Evolutionary conservation across 352 stramenopile species (phyloP), one percentile per base, ranked within the genome.

Genomic region (Thraustochytrium striatum): DNA sequence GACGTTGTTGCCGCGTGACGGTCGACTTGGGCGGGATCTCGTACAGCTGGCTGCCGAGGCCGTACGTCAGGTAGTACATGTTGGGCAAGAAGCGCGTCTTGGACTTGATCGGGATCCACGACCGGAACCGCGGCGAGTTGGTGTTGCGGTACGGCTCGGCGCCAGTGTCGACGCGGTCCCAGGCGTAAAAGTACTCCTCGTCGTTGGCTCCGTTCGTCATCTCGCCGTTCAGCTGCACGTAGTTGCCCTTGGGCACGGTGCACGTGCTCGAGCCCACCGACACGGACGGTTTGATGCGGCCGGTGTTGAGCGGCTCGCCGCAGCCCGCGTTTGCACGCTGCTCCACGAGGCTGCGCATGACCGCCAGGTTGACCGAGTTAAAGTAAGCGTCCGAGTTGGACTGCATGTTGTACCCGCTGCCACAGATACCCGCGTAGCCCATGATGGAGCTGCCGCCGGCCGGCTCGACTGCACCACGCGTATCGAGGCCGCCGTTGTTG

Each of bases 321-420:
- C 59, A 62, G 69, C 39, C 35, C 16, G 38, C 72, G 8, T 21
- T 16, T 19, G 53, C 55, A 13, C 38, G 50, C 13, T 25, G 19
- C 43, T 69, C 52, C 1, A 79, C 3, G 36, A 79, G 81, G n/a
- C 39, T 28, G 9, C 50, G 57, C 70, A 80, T 80, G 2, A 35
- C 25, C 55, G 57, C 25, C n/a, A 80, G 57, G 39, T 80, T 69
- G 25, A 80, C 57, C 39, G 70, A 47, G 70, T 73, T 16, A 5
- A 80, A 81, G 38, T 81, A 81, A 16, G 70, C 57, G 58, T 80
- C 70, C 32, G 70, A 69, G 28, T 73, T 80, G 25, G 38, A 70
- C 58, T 80, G 70, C 8, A 80, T n/a, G 36, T 80, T n/a, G n/a
- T n/a, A 79, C 32, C n/a, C 11, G 8, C 47, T 30, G 11, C 28